Evolutionary conservation across 331 rosid genomes (phyloP).

Genomic region (Quercus lobata): DNA sequence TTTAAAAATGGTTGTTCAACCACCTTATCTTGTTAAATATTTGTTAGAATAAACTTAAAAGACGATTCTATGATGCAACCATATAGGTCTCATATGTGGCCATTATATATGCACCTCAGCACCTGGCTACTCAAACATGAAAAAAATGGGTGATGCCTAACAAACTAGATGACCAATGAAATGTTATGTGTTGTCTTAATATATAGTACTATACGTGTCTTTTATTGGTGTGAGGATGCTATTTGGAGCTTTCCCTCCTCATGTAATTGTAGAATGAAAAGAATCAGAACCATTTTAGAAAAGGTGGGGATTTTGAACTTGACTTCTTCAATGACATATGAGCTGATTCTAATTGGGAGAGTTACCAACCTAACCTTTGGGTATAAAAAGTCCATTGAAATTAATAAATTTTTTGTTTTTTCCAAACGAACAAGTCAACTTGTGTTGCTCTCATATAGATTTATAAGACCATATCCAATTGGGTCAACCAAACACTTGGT

Average conservation of each 20-base stretch:
- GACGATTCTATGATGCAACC: neutral
- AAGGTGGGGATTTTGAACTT: neutral
- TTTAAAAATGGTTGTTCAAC: slow-evolving; percentile 24
- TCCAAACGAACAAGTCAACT: no score
- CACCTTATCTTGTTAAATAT: neutral
- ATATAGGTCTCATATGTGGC: neutral
- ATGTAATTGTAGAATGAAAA: neutral
- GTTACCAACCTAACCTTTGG: neutral
- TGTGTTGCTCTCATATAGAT: no score
- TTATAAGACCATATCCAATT: neutral
- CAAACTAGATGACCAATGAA: neutral
- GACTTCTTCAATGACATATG: neutral
- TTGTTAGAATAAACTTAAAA: neutral
- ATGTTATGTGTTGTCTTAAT: no score
- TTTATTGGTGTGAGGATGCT: neutral
- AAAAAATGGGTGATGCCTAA: neutral
- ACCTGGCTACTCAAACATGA: neutral
- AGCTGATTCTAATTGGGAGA: neutral
- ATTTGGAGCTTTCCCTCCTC: neutral
- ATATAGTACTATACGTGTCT: neutral
- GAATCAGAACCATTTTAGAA: neutral
- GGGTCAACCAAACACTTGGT: slow-evolving; percentile 16
- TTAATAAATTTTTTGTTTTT: neutral
- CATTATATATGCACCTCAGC: neutral
- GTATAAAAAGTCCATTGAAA: neutral